phyloP scores from a whole-genome alignment of 306 rosid genomes.

The Fagus sylvatica region DNA sequence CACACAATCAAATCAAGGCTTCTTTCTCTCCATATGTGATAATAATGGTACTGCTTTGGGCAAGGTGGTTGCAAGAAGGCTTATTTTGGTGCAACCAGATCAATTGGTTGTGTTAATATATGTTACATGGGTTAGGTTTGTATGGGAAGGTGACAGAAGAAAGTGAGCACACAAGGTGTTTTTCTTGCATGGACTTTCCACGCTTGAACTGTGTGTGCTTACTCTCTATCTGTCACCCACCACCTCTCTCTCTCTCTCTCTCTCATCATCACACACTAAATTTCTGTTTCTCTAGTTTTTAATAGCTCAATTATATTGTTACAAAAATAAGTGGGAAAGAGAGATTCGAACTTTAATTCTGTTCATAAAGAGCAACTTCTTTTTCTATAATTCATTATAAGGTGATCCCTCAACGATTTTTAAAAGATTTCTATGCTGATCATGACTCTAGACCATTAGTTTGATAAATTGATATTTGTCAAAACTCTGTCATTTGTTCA shows the following conservation, averaged over 20 bases:
- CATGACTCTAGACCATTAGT: too few relatives aligned
- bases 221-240: conserved; percentile 48
- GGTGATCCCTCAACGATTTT: too few relatives aligned
- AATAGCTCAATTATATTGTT: too few relatives aligned
- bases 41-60: neutral
- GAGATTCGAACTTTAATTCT: too few relatives aligned
- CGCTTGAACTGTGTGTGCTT: conserved; percentile 45
- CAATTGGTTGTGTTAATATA: neutral
- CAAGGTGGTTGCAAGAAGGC: neutral
- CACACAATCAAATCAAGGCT: conserved; percentile 12
- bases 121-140: conserved; percentile 7
- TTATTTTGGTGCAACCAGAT: neutral
- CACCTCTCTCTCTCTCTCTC: neutral
- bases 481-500: too few relatives aligned
- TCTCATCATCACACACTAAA: neutral
- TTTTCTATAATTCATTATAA: too few relatives aligned
- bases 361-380: too few relatives aligned
- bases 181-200: conserved; percentile 34
- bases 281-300: too few relatives aligned
- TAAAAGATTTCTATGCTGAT: too few relatives aligned
- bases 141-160: conserved; percentile 52
- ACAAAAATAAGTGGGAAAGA: too few relatives aligned
- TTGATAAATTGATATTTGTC: too few relatives aligned
- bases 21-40: neutral
- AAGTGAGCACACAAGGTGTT: conserved; percentile 50